Evolutionary conservation across 352 stramenopile species (phyloP).

Genomic region (Phytophthora pini): DNA sequence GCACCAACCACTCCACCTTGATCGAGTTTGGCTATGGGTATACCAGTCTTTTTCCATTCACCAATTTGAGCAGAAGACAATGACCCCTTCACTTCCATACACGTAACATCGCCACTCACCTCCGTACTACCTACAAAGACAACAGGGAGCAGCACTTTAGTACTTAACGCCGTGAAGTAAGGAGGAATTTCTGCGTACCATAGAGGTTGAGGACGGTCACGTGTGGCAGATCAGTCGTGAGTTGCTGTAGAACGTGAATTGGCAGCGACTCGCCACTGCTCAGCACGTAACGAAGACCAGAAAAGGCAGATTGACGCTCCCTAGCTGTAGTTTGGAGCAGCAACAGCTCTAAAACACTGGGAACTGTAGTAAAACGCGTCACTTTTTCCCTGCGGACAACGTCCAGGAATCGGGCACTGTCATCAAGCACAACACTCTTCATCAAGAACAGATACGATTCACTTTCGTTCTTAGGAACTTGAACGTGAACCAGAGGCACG

Average conservation of each 20-base stretch:
- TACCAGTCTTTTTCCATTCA: slow-evolving; percentile 42
- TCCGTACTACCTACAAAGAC: slow-evolving; percentile 59
- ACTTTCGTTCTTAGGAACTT: background rate
- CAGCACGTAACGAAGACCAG: slow-evolving; percentile 43
- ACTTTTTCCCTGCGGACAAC: slow-evolving; percentile 24
- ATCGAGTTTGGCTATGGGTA: slow-evolving; percentile 51
- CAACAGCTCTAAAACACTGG: slow-evolving; percentile 58
- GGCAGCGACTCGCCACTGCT: slow-evolving; percentile 61
- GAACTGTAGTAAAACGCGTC: slow-evolving; percentile 55
- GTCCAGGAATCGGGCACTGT: slow-evolving; percentile 36
- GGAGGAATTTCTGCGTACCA: slow-evolving; percentile 30
- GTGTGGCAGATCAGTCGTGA: slow-evolving; percentile 30
- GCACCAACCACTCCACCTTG: slow-evolving; percentile 31
- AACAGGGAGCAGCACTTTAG: background rate
- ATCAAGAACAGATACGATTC: background rate
- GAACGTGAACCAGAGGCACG: slow-evolving; percentile 52
- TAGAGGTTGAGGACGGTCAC: slow-evolving; percentile 65
- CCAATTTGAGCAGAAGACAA: slow-evolving; percentile 18
- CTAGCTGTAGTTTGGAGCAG: slow-evolving; percentile 29
- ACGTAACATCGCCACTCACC: slow-evolving; percentile 66
- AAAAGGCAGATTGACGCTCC: slow-evolving; percentile 10
- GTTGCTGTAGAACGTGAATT: slow-evolving; percentile 31
- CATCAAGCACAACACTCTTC: slow-evolving; percentile 52
- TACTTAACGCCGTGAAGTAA: background rate
- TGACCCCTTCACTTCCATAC: slow-evolving; percentile 40